phyloP scores from a whole-genome alignment of 345 rosid genomes.

The Arabis hirsuta region DNA sequence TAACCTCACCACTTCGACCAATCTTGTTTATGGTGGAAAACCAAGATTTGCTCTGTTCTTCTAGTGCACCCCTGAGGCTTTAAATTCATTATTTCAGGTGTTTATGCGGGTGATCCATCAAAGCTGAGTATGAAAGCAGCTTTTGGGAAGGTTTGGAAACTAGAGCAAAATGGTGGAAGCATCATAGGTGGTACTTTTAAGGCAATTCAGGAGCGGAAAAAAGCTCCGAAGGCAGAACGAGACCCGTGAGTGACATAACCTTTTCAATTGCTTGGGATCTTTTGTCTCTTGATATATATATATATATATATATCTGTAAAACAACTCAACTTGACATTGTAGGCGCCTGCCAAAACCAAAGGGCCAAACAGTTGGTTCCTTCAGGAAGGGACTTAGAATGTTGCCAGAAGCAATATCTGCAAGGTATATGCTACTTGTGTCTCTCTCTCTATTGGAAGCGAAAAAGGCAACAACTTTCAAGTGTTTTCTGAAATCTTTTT shows the following conservation, averaged over 20 bases:
- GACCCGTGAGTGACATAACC: conserved; percentile 66
- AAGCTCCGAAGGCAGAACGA: conserved; percentile 63
- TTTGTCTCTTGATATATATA: neutral
- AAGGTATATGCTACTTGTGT: conserved; percentile 48
- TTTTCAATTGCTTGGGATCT: conserved; percentile 32
- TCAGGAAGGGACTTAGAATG: conserved; percentile 85
- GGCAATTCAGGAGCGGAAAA: conserved; percentile 78
- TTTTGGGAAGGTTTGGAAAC: conserved; percentile 94
- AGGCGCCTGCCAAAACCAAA: conserved; percentile 88
- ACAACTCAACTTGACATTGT: conserved; percentile 34
- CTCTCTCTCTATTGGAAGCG: conserved; percentile 11
- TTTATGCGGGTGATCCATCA: conserved; percentile 96
- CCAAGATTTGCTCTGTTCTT: too few species aligned
- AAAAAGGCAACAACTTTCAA: conserved; percentile 4
- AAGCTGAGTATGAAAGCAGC: conserved; percentile 95
- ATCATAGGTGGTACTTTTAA: conserved; percentile 85
- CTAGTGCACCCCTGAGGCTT: neutral
- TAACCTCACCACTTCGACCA: too few species aligned
- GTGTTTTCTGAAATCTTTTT: conserved; percentile 2
- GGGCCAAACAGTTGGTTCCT: conserved; percentile 97
- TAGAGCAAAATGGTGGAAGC: conserved; percentile 87
- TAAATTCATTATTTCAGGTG: conserved; percentile 54
- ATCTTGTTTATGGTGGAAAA: too few species aligned
- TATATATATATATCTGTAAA: conserved; percentile 10
- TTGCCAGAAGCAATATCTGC: conserved; percentile 83